These are phyloP conservation scores for Angomonas ambiguus DNA, from an alignment of 208 protist species.

Conservation along the genomic window DNA sequence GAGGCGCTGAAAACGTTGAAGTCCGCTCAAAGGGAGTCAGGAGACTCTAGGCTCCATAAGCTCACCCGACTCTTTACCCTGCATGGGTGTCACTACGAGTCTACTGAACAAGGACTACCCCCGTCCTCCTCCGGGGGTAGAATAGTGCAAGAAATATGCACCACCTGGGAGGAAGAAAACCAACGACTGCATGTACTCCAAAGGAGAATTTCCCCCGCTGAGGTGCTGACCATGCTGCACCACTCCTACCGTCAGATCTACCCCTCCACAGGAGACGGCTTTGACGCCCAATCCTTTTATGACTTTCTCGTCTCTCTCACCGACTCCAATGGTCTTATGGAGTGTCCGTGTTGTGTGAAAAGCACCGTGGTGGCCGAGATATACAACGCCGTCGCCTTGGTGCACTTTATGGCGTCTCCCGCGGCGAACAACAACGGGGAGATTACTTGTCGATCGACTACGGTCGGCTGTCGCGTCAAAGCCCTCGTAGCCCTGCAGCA, in stretches of 20 bases:
- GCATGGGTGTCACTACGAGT: background rate
- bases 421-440: background rate
- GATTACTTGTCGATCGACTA: background rate
- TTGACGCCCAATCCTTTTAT: background rate
- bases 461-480: constrained; percentile 6
- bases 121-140: background rate
- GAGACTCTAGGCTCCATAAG: background rate
- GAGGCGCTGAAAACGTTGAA: constrained; percentile 15
- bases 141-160: background rate
- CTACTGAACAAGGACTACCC: background rate
- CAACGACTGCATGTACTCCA: background rate
- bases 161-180: background rate
- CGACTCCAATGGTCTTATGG: background rate
- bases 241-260: background rate
- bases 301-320: background rate
- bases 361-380: background rate
- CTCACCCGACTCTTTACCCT: background rate
- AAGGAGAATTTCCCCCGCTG: background rate
- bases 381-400: background rate
- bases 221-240: background rate
- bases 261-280: background rate
- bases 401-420: background rate
- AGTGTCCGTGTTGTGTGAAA: background rate
- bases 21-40: background rate
- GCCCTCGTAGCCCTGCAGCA: constrained; percentile 30